Percentiles rank a stretch among this genome's conserved stretches.
Evolutionary conservation across 805 yeast genomes (phyloP).

Genomic region (Yarrowia sp.): DNA sequence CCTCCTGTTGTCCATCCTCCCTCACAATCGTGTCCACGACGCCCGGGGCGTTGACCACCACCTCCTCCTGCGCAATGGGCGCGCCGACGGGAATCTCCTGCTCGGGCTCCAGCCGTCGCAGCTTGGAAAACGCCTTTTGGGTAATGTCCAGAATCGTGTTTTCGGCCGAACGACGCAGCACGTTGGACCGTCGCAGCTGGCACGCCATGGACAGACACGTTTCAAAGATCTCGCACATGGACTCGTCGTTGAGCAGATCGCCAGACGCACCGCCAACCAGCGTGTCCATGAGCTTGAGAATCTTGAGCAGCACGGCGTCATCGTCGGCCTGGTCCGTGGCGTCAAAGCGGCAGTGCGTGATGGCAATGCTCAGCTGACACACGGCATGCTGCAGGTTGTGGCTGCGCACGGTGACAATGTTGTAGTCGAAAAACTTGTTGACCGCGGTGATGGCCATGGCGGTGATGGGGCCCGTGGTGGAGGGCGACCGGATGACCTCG

Average conservation of each 20-base stretch:
- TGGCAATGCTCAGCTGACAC: conserved; percentile 64
- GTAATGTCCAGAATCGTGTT: conserved; percentile 70
- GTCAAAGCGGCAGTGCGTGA: conserved; percentile 93
- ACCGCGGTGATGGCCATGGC: conserved; percentile 73
- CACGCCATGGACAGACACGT: conserved; percentile 90
- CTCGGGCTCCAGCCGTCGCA: conserved; percentile 54
- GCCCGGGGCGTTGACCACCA: conserved; percentile 24
- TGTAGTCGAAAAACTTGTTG: conserved; percentile 66
- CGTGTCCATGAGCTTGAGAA: conserved; percentile 66
- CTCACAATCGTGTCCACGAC: conserved; percentile 1
- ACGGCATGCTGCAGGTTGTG: conserved; percentile 55
- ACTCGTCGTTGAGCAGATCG: conserved; percentile 68
- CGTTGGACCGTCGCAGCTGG: conserved; percentile 86
- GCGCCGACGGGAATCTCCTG: conserved; percentile 44
- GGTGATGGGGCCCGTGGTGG: conserved; percentile 84
- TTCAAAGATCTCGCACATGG: conserved; percentile 82
- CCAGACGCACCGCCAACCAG: conserved; percentile 66
- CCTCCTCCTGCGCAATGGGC: conserved; percentile 18
- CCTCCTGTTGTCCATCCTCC: background rate
- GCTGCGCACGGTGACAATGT: conserved; percentile 56
- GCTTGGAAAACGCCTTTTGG: conserved; percentile 58
- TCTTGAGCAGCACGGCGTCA: conserved; percentile 84
- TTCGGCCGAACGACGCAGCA: conserved; percentile 84
- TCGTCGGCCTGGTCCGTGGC: conserved; percentile 90
- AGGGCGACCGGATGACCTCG: conserved; percentile 73